Conservation (phyloP, 2,329 filamentous ascomycete species). For the Fusarium pseudonygamai region DNA sequence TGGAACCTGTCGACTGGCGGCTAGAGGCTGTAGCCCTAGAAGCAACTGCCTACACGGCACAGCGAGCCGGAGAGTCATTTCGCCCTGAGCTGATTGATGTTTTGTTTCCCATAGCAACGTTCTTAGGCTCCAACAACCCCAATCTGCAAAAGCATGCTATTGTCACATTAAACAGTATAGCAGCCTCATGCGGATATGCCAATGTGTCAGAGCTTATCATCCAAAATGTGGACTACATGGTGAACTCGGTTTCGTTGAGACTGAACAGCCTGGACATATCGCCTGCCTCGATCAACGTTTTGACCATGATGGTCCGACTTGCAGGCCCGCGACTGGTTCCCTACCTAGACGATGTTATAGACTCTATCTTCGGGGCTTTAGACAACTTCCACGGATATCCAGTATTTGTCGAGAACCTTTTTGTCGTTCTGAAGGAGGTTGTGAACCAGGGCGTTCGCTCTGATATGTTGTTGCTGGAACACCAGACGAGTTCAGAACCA, state of each 20-base stretch:
- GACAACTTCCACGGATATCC: constrained; percentile 96
- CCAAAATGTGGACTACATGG: constrained; percentile 94
- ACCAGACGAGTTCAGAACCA: constrained; percentile 46
- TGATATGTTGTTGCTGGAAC: constrained; percentile 58
- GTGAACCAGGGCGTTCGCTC: constrained; percentile 81
- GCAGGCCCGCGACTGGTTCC: constrained; percentile 84
- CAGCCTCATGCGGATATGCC: constrained; percentile 76
- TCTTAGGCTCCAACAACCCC: constrained; percentile 76
- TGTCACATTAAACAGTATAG: constrained; percentile 82
- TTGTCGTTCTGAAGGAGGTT: constrained; percentile 82
- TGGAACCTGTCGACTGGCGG: constrained; percentile 70
- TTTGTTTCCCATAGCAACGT: constrained; percentile 90
- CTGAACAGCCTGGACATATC: constrained; percentile 93
- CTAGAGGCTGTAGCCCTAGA: constrained; percentile 84
- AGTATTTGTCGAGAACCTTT: constrained; percentile 83
- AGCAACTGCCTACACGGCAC: constrained; percentile 78
- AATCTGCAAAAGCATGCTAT: constrained; percentile 83
- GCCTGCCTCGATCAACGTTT: constrained; percentile 87
- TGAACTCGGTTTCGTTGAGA: constrained; percentile 89
- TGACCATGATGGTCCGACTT: constrained; percentile 93
- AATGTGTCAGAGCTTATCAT: constrained; percentile 83
- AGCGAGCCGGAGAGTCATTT: constrained; percentile 73
- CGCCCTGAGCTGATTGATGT: constrained; percentile 88
- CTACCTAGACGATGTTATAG: constrained; percentile 90
- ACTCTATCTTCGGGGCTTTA: constrained; percentile 90